Conservation (phyloP, 1,284 basidiomycete species). For the Meripilus lineatus region DNA sequence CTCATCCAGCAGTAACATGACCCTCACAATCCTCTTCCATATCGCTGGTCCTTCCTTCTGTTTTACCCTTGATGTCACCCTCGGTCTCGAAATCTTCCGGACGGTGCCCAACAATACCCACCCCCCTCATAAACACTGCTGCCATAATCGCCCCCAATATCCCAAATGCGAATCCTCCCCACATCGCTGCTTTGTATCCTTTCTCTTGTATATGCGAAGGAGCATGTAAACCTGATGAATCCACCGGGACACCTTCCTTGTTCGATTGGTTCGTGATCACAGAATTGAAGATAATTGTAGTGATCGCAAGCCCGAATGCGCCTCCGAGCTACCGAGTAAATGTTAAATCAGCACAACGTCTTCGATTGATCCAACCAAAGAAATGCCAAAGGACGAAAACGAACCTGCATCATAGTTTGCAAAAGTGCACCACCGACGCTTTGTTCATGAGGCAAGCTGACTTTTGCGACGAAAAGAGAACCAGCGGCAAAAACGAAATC, state of each 20-base stretch:
- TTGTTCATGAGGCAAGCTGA: constrained; percentile 70
- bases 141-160: constrained; percentile 47
- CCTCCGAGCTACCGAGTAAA: constrained; percentile 52
- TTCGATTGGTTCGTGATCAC: constrained; percentile 32
- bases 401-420: constrained; percentile 69
- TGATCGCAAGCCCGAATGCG: constrained; percentile 69
- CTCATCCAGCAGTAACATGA: too few relatives aligned
- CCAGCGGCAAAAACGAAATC: constrained; percentile 78
- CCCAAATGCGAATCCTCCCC: constrained; percentile 58
- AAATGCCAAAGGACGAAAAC: constrained; percentile 10
- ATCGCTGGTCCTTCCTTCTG: too few relatives aligned
- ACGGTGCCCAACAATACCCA: constrained; percentile 52
- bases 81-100: background rate
- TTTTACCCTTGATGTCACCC: too few relatives aligned
- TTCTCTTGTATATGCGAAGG: constrained; percentile 36
- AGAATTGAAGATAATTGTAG: constrained; percentile 67
- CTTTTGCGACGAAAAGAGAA: constrained; percentile 70
- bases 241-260: constrained; percentile 13
- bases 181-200: constrained; percentile 60
- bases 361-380: background rate
- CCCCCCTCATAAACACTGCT: constrained; percentile 47
- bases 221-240: constrained; percentile 8
- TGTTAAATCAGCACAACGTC: too few relatives aligned
- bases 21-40: too few relatives aligned
- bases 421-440: constrained; percentile 74